phyloP scores from a whole-genome alignment of 305 asterid species.

The Fraxinus velutina region DNA sequence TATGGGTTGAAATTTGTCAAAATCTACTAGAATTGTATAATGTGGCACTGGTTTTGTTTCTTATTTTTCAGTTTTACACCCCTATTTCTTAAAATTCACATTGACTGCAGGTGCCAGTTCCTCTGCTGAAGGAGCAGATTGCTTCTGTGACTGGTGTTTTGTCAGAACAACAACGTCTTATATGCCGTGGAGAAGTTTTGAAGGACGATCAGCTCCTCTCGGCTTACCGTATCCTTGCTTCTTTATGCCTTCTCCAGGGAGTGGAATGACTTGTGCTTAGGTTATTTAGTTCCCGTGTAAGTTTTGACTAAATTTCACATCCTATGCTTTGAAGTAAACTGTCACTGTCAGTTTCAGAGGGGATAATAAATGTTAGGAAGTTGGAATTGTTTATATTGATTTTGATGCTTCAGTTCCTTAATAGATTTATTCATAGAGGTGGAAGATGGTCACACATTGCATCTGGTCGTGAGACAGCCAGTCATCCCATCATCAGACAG shows the following conservation, averaged over 20 bases:
- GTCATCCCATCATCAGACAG: constrained; percentile 44
- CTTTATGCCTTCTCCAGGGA: constrained; percentile 5
- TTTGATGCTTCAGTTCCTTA: constrained; percentile 46
- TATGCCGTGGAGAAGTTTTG: constrained; percentile 95
- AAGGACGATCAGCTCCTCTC: constrained; percentile 96
- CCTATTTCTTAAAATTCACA: constrained; percentile 19
- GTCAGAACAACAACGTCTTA: constrained; percentile 93
- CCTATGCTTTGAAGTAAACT: constrained; percentile 4
- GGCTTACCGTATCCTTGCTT: constrained; percentile 89
- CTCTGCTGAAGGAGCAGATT: constrained; percentile 78
- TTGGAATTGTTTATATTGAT: constrained; percentile 9
- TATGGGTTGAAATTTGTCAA: neutral
- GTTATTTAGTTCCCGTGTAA: constrained; percentile 16
- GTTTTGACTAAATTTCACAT: constrained; percentile 7
- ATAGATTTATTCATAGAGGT: constrained; percentile 55
- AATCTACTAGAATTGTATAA: neutral
- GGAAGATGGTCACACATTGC: constrained; percentile 97
- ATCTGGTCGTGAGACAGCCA: constrained; percentile 87
- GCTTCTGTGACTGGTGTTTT: constrained; percentile 87
- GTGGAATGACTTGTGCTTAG: neutral
- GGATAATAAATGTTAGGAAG: constrained; percentile 6
- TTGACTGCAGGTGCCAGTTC: constrained; percentile 77
- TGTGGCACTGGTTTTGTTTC: neutral
- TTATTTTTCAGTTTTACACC: neutral
- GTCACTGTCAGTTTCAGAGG: constrained; percentile 2